These are phyloP conservation scores for Arctium minus DNA, from an alignment of 129 eudicot species.

Conservation along the genomic window DNA sequence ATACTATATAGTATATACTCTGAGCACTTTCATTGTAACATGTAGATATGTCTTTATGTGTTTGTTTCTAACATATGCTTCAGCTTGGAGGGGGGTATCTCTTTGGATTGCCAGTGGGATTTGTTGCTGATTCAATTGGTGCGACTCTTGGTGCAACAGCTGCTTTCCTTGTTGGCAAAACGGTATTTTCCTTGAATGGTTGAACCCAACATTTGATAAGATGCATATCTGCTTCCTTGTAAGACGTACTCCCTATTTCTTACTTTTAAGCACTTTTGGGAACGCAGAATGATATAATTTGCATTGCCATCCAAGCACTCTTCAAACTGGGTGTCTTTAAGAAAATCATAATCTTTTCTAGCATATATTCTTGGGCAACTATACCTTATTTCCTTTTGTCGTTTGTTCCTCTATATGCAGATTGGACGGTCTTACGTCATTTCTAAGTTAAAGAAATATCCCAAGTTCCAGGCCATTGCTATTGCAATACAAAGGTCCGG, in stretches of 20 bases:
- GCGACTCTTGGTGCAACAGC: slow-evolving; percentile 92
- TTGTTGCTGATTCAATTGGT: slow-evolving; percentile 90
- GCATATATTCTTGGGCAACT: background rate
- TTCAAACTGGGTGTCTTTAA: background rate
- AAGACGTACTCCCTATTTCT: background rate
- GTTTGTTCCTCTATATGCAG: slow-evolving; percentile 39
- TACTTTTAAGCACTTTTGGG: background rate
- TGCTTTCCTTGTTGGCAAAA: slow-evolving; percentile 92
- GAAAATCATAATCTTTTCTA: background rate
- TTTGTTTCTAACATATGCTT: slow-evolving; percentile 17
- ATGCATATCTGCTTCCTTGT: slow-evolving; percentile 5
- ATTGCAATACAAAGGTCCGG: slow-evolving; percentile 93
- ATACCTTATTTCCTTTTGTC: background rate
- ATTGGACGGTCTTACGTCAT: slow-evolving; percentile 84
- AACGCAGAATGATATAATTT: background rate
- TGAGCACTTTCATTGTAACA: background rate
- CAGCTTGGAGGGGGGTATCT: slow-evolving; percentile 99
- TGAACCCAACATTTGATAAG: background rate
- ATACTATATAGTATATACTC: background rate
- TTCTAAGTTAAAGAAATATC: slow-evolving; percentile 76
- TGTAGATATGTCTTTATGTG: slow-evolving; percentile 11
- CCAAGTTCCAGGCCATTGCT: slow-evolving; percentile 88
- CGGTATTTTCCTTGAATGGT: slow-evolving; percentile 44
- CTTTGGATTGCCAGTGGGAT: slow-evolving; percentile 87
- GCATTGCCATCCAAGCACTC: background rate